Conservation (phyloP, 2,329 filamentous ascomycete species). For the Aspergillus fumigatus region DNA sequence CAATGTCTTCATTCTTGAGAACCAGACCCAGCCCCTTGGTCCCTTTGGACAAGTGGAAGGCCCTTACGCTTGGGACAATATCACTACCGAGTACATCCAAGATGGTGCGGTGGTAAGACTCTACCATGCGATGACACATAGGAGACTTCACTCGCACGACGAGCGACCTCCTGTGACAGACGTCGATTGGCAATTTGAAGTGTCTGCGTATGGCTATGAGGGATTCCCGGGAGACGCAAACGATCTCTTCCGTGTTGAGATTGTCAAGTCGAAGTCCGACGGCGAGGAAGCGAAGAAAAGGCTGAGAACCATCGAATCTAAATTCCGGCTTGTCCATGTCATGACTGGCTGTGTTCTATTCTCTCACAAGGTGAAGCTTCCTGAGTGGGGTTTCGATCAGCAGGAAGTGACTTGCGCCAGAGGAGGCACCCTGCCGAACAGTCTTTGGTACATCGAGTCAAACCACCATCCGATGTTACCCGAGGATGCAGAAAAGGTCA, state of each 20-base stretch:
- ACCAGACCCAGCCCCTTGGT: slow-evolving; percentile 86
- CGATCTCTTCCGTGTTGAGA: slow-evolving; percentile 91
- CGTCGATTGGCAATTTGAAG: slow-evolving; percentile 91
- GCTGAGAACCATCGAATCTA: slow-evolving; percentile 88
- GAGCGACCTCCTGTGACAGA: slow-evolving; percentile 82
- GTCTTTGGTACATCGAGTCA: slow-evolving; percentile 91
- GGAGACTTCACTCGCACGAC: slow-evolving; percentile 90
- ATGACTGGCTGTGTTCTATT: slow-evolving; percentile 97
- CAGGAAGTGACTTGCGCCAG: slow-evolving; percentile 98
- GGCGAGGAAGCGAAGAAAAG: slow-evolving; percentile 74
- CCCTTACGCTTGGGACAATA: slow-evolving; percentile 75
- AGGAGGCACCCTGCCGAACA: slow-evolving; percentile 89
- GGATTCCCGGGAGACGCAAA: slow-evolving; percentile 97
- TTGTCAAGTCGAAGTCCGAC: slow-evolving; percentile 83
- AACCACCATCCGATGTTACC: slow-evolving; percentile 79
- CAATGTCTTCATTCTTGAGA: slow-evolving; percentile 91
- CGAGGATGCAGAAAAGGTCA: slow-evolving; percentile 80
- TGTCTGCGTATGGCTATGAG: slow-evolving; percentile 95
- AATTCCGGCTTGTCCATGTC: slow-evolving; percentile 89
- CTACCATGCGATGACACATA: slow-evolving; percentile 77
- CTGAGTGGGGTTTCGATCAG: slow-evolving; percentile 96
- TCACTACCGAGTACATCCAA: slow-evolving; percentile 65
- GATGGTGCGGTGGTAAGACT: slow-evolving; percentile 78
- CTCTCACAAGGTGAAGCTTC: slow-evolving; percentile 98
- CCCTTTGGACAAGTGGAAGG: slow-evolving; percentile 74